Conservation (phyloP, 208 protist species). For the Leishmania turanica region DNA sequence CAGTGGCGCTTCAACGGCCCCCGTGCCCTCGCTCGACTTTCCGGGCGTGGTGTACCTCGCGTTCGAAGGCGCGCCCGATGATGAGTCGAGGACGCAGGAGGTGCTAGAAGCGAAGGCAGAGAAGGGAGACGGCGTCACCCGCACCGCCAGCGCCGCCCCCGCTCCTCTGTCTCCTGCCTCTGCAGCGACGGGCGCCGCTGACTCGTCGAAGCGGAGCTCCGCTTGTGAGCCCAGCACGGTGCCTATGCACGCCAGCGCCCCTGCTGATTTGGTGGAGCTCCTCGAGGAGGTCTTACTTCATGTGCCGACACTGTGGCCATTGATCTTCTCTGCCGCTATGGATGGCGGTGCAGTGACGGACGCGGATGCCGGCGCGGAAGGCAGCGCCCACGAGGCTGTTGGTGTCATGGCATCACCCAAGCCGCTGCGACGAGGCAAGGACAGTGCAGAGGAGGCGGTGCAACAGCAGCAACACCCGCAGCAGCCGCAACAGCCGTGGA, state of each 20-base stretch:
- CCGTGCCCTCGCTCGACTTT: slow-evolving; percentile 20
- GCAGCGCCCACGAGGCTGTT: neutral
- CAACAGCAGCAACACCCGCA: neutral
- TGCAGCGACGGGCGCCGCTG: neutral
- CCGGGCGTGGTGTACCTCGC: slow-evolving; percentile 46
- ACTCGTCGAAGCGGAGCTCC: neutral
- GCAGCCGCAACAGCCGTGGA: neutral
- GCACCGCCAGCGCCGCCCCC: neutral
- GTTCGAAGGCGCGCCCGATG: neutral
- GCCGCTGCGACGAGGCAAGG: neutral
- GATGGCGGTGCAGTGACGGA: slow-evolving; percentile 1
- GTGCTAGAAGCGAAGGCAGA: slow-evolving; percentile 3
- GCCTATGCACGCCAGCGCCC: slow-evolving; percentile 58
- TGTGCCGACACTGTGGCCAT: slow-evolving; percentile 28
- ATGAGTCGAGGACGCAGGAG: neutral
- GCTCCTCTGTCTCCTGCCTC: neutral
- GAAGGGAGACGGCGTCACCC: neutral
- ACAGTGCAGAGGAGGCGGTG: neutral
- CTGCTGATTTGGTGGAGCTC: slow-evolving; percentile 72
- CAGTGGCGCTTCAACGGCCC: neutral
- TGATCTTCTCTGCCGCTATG: neutral
- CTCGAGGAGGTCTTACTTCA: slow-evolving; percentile 66
- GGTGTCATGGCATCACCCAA: neutral
- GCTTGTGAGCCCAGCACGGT: slow-evolving; percentile 12
- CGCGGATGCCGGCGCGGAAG: slow-evolving; percentile 2